Evolutionary conservation across 78 protist species (phyloP).

Genomic region (Pigoraptor vietnamica): DNA sequence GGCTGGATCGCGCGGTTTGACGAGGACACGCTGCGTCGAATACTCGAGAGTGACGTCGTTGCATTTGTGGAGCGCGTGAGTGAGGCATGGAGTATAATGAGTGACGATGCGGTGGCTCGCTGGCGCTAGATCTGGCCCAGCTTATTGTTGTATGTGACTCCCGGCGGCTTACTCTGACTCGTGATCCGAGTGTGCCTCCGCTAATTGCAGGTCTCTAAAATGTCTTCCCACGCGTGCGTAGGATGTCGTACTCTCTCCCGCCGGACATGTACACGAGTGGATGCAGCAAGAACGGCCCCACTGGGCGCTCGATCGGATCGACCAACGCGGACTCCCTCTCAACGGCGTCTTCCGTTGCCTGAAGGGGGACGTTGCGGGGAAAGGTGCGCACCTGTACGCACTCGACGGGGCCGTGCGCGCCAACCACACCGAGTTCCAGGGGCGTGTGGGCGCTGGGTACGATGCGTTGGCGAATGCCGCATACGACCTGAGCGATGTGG

Average conservation of each 20-base stretch:
- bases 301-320: neutral
- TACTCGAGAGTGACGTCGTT: neutral
- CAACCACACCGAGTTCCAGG: neutral
- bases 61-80: neutral
- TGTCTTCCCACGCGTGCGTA: neutral
- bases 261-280: neutral
- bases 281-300: neutral
- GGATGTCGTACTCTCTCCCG: neutral
- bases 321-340: neutral
- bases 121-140: neutral
- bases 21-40: neutral
- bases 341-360: neutral
- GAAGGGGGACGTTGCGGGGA: neutral
- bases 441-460: neutral
- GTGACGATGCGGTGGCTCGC: neutral
- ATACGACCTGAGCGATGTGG: neutral
- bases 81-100: neutral
- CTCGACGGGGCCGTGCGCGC: neutral
- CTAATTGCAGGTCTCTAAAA: neutral
- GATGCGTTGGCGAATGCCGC: neutral
- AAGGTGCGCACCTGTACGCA: neutral
- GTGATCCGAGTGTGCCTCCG: neutral
- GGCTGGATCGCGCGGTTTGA: neutral
- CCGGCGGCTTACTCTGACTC: neutral
- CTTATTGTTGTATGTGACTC: too few species aligned